phyloP scores from a whole-genome alignment of 495 filamentous ascomycete species.

The Annulohypoxylon stygium region DNA sequence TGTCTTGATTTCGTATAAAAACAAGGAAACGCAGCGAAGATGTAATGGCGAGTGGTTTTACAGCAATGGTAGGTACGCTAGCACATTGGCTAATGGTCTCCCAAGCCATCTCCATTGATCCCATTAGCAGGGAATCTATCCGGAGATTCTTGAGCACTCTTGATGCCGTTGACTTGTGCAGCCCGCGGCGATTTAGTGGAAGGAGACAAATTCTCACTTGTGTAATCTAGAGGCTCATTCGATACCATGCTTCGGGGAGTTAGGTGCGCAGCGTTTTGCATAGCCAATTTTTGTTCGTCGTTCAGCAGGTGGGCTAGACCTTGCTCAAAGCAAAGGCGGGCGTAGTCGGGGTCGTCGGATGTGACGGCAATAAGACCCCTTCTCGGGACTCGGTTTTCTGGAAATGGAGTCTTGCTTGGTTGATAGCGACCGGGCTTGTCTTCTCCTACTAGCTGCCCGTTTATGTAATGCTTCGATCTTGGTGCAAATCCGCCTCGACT shows the following conservation, averaged over 20 bases:
- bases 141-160: slow-evolving; percentile 41
- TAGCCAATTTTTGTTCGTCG: slow-evolving; percentile 50
- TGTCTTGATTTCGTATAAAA: slow-evolving; percentile 43
- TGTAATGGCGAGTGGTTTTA: slow-evolving; percentile 10
- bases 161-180: slow-evolving; percentile 45
- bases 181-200: slow-evolving; percentile 38
- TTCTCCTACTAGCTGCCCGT: slow-evolving; percentile 61
- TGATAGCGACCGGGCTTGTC: slow-evolving; percentile 51
- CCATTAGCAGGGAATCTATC: slow-evolving; percentile 42
- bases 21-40: slow-evolving; percentile 22
- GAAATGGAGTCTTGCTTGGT: slow-evolving; percentile 61
- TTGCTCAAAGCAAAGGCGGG: slow-evolving; percentile 60
- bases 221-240: slow-evolving; percentile 47
- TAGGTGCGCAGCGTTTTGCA: slow-evolving; percentile 45
- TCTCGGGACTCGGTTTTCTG: slow-evolving; percentile 60
- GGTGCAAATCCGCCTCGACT: slow-evolving; percentile 58
- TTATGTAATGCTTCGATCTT: slow-evolving; percentile 61
- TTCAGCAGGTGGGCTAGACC: slow-evolving; percentile 57
- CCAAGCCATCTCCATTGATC: slow-evolving; percentile 29
- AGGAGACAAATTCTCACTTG: slow-evolving; percentile 44
- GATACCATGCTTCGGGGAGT: slow-evolving; percentile 52
- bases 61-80: neutral
- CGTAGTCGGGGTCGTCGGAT: slow-evolving; percentile 63
- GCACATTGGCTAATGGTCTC: slow-evolving; percentile 21
- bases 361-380: slow-evolving; percentile 59